Evolutionary conservation across 176 grass and related monocot genomes (phyloP).

Genomic region (Aegilops longissima): DNA sequence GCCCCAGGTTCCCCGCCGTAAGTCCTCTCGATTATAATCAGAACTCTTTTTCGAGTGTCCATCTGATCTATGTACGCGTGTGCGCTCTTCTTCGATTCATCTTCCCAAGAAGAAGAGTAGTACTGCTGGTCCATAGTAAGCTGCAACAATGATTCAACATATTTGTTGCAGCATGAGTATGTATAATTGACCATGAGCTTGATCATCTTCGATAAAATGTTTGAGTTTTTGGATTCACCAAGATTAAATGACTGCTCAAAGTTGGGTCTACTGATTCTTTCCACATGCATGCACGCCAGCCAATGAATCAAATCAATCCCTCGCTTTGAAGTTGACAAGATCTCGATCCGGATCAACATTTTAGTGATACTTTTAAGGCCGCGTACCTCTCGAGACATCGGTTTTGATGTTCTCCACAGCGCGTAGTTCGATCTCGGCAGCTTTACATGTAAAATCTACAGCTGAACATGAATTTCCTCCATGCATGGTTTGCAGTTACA

Average conservation of each 20-base stretch:
- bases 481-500: slow-evolving; percentile 6
- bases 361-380: background rate
- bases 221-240: background rate
- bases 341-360: background rate
- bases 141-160: background rate
- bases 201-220: background rate
- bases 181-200: background rate
- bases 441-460: background rate
- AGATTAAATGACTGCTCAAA: background rate
- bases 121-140: too few species aligned
- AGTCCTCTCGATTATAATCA: background rate
- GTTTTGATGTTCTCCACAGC: background rate
- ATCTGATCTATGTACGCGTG: background rate
- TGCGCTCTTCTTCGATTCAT: background rate
- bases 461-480: background rate
- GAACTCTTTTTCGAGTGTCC: too few species aligned
- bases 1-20: slow-evolving; percentile 12
- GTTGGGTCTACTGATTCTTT: background rate
- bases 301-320: background rate
- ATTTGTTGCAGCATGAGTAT: background rate
- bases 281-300: background rate
- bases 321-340: background rate
- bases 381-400: background rate
- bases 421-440: too few species aligned
- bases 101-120: background rate